phyloP scores from a whole-genome alignment of 305 asterid species.

The Solanum hybrid region DNA sequence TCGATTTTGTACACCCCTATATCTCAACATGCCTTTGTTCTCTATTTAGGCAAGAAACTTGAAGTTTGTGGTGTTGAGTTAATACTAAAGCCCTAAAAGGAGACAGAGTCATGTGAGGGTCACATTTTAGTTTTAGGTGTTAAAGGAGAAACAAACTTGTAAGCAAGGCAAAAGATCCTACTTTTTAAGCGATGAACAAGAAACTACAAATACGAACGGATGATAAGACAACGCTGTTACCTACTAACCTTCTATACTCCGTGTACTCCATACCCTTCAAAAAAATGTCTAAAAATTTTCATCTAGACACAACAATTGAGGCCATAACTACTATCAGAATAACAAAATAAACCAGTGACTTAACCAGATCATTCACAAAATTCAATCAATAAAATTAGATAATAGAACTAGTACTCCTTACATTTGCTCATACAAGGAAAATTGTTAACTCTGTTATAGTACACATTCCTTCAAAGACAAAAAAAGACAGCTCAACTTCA shows the following conservation, averaged over 20 bases:
- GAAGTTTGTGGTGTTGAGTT: not conserved
- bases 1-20: not conserved
- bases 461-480: not conserved
- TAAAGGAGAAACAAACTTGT: not conserved
- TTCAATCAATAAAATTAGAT: not conserved
- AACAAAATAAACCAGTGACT: not conserved
- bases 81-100: not conserved
- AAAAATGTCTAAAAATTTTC: not conserved
- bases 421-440: not conserved
- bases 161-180: not conserved
- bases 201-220: not conserved
- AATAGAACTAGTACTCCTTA: not conserved
- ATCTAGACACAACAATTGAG: not conserved
- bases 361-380: not conserved
- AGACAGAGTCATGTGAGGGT: not conserved
- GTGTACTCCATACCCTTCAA: not conserved
- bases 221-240: not conserved
- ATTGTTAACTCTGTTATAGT: not conserved
- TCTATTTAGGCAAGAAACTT: not conserved
- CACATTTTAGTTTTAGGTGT: not conserved
- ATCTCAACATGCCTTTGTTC: not conserved
- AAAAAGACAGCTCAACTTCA: not conserved
- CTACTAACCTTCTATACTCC: not conserved
- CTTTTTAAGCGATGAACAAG: not conserved
- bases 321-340: not conserved